Conservation (phyloP, 805 yeast genomes). For the Spathaspora girioi region DNA sequence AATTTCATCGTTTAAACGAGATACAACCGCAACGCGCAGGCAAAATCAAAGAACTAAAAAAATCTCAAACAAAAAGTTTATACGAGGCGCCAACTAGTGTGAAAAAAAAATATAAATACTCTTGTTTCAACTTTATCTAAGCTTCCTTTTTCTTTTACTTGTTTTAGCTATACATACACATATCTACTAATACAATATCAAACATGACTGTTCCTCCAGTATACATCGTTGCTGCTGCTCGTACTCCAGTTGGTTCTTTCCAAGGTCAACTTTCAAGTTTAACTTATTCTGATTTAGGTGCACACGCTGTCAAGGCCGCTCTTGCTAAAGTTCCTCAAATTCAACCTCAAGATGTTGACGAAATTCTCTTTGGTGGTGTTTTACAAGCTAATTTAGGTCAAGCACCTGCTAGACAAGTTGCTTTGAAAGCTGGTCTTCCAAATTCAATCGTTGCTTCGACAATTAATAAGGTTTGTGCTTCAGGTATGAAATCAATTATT, state of each 20-base stretch:
- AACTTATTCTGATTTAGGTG: conserved; percentile 81
- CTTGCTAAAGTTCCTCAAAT: conserved; percentile 78
- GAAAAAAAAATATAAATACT: background rate
- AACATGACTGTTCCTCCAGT: conserved; percentile 37
- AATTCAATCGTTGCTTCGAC: conserved; percentile 82
- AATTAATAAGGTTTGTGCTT: conserved; percentile 95
- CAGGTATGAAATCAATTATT: conserved; percentile 90
- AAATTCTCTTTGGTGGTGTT: conserved; percentile 89
- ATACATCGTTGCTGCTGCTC: conserved; percentile 84
- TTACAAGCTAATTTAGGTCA: conserved; percentile 93
- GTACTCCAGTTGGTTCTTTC: conserved; percentile 96
- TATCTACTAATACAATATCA: background rate
- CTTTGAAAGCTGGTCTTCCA: conserved; percentile 82
- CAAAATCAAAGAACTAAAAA: background rate
- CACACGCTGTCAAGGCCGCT: conserved; percentile 89
- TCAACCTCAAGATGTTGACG: conserved; percentile 76
- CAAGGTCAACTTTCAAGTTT: conserved; percentile 78
- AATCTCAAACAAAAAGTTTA: background rate
- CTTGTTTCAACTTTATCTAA: background rate
- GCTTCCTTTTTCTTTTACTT: background rate
- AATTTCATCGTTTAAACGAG: background rate
- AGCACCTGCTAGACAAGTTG: conserved; percentile 98
- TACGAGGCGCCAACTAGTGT: background rate
- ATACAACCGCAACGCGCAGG: background rate
- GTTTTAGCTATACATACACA: background rate